Conservation (phyloP, 2,329 filamentous ascomycete genomes). For the Phialocephala subalpina region DNA sequence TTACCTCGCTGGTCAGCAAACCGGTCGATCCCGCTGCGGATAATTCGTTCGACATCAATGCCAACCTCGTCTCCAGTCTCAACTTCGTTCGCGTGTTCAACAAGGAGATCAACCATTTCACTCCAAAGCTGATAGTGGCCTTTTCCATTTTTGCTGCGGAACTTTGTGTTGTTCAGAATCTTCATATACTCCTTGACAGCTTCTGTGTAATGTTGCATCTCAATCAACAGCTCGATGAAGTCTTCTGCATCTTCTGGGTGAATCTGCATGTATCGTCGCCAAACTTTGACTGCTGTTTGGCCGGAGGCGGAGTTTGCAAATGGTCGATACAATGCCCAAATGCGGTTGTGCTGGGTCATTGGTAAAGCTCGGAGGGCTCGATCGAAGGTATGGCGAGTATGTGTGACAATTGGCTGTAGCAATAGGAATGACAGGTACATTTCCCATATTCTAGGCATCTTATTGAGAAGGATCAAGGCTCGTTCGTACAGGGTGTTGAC, state of each 20-base stretch:
- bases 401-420: constrained; percentile 89
- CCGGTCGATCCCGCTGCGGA: constrained; percentile 87
- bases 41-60: constrained; percentile 90
- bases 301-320: constrained; percentile 93
- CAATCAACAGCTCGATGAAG: constrained; percentile 87
- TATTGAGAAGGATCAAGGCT: constrained; percentile 91
- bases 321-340: constrained; percentile 90
- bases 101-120: constrained; percentile 94
- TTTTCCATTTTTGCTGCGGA: constrained; percentile 92
- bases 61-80: constrained; percentile 82
- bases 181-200: constrained; percentile 92
- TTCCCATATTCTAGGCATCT: constrained; percentile 99
- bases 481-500: constrained; percentile 95
- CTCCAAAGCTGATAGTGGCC: constrained; percentile 97
- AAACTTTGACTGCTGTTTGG: constrained; percentile 89
- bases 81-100: constrained; percentile 87
- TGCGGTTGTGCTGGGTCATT: constrained; percentile 92
- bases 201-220: constrained; percentile 86
- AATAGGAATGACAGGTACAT: constrained; percentile 94
- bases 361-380: constrained; percentile 90
- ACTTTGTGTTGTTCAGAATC: constrained; percentile 88
- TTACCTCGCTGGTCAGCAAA: constrained; percentile 96
- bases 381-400: constrained; percentile 88
- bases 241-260: constrained; percentile 96
- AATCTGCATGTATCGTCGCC: constrained; percentile 95